Conservation (phyloP, 257 asterid species). For the Solanum ossicruentum region DNA sequence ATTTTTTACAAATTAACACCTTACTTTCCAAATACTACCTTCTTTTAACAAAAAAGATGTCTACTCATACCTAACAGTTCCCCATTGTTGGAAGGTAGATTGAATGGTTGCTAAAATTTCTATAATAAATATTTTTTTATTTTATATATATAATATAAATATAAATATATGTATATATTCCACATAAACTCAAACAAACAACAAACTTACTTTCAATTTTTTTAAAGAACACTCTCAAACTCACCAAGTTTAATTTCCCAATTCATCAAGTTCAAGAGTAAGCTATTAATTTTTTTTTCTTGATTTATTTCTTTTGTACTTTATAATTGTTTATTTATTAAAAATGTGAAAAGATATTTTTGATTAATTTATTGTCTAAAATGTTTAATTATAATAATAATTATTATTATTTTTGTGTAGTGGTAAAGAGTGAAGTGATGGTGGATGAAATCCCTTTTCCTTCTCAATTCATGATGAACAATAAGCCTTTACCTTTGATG, state of each 20-base stretch:
- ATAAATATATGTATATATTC: background rate
- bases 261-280: background rate
- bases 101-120: background rate
- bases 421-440: conserved; percentile 36
- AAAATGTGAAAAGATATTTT: background rate
- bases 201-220: background rate
- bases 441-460: conserved; percentile 55
- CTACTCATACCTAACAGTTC: background rate
- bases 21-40: background rate
- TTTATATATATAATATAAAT: background rate
- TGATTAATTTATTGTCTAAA: background rate
- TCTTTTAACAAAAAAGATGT: background rate
- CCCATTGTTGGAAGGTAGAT: background rate
- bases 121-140: background rate
- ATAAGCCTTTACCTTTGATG: conserved; percentile 26
- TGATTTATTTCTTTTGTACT: background rate
- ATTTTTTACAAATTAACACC: background rate
- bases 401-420: conserved; percentile 16
- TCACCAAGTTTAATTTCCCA: background rate
- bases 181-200: background rate
- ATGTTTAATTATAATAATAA: background rate
- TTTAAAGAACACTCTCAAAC: background rate
- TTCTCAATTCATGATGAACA: conserved; percentile 16
- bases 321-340: background rate
- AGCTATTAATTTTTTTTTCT: background rate